These are phyloP conservation scores for Lentinula boryana DNA, from an alignment of 768 basidiomycete genomes.

Conservation along the genomic window DNA sequence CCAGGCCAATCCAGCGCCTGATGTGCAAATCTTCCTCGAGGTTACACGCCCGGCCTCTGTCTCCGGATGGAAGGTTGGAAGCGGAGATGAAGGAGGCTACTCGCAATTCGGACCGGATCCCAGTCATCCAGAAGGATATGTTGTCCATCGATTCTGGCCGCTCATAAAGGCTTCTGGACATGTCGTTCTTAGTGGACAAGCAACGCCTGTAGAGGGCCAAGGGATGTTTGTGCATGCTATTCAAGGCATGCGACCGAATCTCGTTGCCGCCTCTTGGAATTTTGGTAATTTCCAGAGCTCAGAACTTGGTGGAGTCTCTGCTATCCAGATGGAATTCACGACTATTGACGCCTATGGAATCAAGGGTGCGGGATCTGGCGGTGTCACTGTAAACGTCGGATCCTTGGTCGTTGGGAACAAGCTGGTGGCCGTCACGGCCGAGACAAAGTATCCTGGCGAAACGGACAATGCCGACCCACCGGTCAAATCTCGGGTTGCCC, in stretches of 20 bases:
- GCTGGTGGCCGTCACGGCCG: conserved; percentile 69
- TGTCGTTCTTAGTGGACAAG: conserved; percentile 61
- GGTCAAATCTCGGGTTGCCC: conserved; percentile 60
- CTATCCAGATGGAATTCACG: conserved; percentile 94
- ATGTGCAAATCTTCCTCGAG: conserved; percentile 76
- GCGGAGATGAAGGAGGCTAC: conserved; percentile 81
- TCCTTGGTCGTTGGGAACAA: conserved; percentile 77
- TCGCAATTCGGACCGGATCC: conserved; percentile 78
- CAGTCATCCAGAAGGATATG: conserved; percentile 73
- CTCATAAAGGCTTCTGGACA: conserved; percentile 56
- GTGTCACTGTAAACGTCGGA: conserved; percentile 82
- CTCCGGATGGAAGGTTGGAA: conserved; percentile 89
- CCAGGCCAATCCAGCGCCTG: conserved; percentile 69
- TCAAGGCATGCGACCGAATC: conserved; percentile 96
- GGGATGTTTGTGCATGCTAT: conserved; percentile 95
- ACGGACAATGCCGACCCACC: conserved; percentile 33
- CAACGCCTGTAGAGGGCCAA: conserved; percentile 47
- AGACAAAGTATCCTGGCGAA: conserved; percentile 73
- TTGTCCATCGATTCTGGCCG: conserved; percentile 91
- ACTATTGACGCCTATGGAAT: conserved; percentile 77
- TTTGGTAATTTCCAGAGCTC: conserved; percentile 87
- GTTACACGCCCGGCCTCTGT: conserved; percentile 61
- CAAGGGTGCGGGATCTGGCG: conserved; percentile 74
- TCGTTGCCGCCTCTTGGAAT: conserved; percentile 92
- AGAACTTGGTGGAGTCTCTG: conserved; percentile 68